Conservation (phyloP, 345 rosid species). For the Gossypium anomalum region DNA sequence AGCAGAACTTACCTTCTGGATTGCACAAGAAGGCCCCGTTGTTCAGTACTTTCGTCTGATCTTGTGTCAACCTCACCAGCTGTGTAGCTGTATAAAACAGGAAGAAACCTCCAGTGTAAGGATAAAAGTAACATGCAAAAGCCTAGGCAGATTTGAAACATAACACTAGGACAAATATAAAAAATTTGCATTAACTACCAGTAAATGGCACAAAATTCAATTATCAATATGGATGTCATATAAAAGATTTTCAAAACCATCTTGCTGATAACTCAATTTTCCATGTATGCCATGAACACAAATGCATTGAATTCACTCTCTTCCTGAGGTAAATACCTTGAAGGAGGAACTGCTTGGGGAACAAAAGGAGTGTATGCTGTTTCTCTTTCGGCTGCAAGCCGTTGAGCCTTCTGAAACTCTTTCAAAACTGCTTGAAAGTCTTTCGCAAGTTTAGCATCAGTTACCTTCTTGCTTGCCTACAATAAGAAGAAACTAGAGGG, state of each 20-base stretch:
- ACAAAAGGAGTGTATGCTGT: constrained; percentile 73
- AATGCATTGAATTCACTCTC: neutral
- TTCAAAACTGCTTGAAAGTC: constrained; percentile 50
- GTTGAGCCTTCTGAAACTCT: constrained; percentile 28
- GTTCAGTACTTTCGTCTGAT: constrained; percentile 50
- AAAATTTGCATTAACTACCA: neutral
- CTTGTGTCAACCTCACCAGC: constrained; percentile 44
- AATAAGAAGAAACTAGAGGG: constrained; percentile 12
- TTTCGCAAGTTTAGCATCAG: constrained; percentile 98
- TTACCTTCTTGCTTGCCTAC: constrained; percentile 82
- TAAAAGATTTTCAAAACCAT: neutral
- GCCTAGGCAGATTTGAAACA: neutral
- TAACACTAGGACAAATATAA: neutral
- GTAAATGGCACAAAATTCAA: neutral
- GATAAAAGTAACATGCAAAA: neutral
- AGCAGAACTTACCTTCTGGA: constrained; percentile 59
- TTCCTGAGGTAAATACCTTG: constrained; percentile 44
- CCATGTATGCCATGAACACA: neutral
- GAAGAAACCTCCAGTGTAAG: constrained; percentile 18
- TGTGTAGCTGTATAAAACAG: constrained; percentile 32
- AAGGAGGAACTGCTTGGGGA: constrained; percentile 57
- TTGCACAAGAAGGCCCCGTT: constrained; percentile 75
- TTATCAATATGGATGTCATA: neutral
- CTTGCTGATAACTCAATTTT: neutral
- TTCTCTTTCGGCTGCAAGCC: constrained; percentile 95